phyloP scores from a whole-genome alignment of 441 rosid genomes.

The Sinapis alba region DNA sequence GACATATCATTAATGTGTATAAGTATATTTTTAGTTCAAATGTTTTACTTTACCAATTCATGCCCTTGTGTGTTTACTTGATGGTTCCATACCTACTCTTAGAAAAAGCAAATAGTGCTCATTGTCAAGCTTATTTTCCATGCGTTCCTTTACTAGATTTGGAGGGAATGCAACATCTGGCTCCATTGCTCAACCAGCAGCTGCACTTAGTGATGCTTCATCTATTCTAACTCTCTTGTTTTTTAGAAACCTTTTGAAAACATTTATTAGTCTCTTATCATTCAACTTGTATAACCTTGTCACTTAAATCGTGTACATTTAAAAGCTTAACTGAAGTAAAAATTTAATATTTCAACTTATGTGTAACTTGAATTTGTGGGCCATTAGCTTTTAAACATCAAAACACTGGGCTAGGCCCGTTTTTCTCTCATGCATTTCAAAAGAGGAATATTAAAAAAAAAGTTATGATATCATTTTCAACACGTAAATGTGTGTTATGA shows the following conservation, averaged over 20 bases:
- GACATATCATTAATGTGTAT: slow-evolving; percentile 19
- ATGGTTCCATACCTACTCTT: not conserved
- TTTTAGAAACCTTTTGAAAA: not conserved
- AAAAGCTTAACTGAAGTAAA: not conserved
- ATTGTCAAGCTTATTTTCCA: not conserved
- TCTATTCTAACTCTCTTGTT: not conserved
- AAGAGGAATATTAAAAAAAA: not conserved
- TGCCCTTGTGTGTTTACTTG: not conserved
- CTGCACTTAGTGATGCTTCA: not conserved
- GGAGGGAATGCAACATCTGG: not conserved
- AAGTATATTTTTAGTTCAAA: not conserved
- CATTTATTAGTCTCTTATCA: not conserved
- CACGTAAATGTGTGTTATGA: not conserved
- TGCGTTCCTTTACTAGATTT: not conserved
- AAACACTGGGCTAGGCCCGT: not conserved
- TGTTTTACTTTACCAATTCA: not conserved
- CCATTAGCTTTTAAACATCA: not conserved
- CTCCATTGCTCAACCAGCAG: not conserved
- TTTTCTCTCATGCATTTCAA: not conserved
- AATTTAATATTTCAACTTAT: not conserved
- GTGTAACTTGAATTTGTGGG: not conserved
- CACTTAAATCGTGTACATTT: not conserved
- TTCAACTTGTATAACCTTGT: not conserved
- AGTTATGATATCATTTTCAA: not conserved
- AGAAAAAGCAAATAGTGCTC: not conserved